phyloP scores from a whole-genome alignment of 1,284 basidiomycete genomes.

The Anthracocystis panici-leucophaei region DNA sequence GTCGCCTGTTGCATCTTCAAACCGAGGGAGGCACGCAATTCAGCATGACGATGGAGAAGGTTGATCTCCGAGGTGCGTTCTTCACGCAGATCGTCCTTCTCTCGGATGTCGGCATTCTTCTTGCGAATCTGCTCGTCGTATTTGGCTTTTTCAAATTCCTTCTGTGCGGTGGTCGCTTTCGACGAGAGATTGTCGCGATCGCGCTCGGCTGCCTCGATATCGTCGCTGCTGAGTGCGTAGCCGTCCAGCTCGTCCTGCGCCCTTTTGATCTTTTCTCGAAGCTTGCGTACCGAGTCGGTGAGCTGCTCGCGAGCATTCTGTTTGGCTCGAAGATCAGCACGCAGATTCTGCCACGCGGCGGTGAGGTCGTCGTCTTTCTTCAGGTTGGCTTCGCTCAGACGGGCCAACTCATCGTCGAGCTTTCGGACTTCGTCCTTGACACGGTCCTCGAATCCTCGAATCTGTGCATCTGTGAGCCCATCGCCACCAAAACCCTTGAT shows the following conservation, averaged over 20 bases:
- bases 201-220: conserved; percentile 47
- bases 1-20: conserved; percentile 73
- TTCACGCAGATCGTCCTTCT: conserved; percentile 80
- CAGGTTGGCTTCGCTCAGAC: conserved; percentile 27
- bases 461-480: conserved; percentile 77
- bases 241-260: conserved; percentile 57
- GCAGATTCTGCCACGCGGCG: conserved; percentile 49
- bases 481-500: conserved; percentile 81
- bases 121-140: conserved; percentile 80
- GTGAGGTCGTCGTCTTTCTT: conserved; percentile 48
- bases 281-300: conserved; percentile 37
- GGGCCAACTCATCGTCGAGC: conserved; percentile 39
- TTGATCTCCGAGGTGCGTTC: conserved; percentile 80
- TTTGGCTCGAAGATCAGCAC: conserved; percentile 50
- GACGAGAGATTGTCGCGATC: conserved; percentile 36
- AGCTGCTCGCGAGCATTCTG: conserved; percentile 52
- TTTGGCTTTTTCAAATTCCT: conserved; percentile 68
- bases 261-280: conserved; percentile 51
- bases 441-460: conserved; percentile 76
- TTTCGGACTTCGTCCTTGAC: conserved; percentile 49
- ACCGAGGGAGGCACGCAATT: conserved; percentile 83
- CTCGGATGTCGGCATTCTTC: conserved; percentile 74
- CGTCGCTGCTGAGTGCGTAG: conserved; percentile 32
- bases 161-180: conserved; percentile 39
- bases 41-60: conserved; percentile 82